Evolutionary conservation across 1,284 basidiomycete genomes (phyloP).

Genomic region (Apiotrichum brassicae): DNA sequence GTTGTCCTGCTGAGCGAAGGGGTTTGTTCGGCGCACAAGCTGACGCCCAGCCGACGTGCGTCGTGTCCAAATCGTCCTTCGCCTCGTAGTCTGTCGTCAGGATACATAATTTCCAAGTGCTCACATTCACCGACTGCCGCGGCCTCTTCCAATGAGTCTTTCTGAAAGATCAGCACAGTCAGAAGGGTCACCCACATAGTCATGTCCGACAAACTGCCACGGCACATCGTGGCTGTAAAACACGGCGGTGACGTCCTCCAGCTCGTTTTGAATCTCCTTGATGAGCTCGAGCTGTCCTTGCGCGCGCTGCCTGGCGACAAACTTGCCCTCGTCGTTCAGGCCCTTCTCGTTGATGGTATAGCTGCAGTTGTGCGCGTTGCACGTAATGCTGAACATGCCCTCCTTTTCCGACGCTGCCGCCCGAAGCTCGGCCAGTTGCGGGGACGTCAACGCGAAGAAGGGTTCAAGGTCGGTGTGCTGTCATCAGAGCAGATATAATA

Average conservation of each 20-base stretch:
- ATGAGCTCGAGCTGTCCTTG: conserved; percentile 34
- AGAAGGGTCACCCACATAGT: conserved; percentile 38
- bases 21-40: conserved; percentile 41
- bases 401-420: conserved; percentile 19
- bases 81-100: conserved; percentile 26
- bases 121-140: conserved; percentile 39
- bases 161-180: conserved; percentile 20
- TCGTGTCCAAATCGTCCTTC: conserved; percentile 29
- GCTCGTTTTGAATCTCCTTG: conserved; percentile 23
- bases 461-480: conserved; percentile 43
- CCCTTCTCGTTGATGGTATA: conserved; percentile 26
- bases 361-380: conserved; percentile 22
- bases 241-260: conserved; percentile 33
- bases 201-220: conserved; percentile 44
- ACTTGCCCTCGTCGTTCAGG: conserved; percentile 27
- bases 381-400: conserved; percentile 41
- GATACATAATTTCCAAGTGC: conserved; percentile 4
- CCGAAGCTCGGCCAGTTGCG: conserved; percentile 19
- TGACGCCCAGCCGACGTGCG: conserved; percentile 42
- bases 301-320: conserved; percentile 27
- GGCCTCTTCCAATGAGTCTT: conserved; percentile 30
- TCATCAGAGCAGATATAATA: background rate
- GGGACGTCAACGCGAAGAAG: conserved; percentile 35
- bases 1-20: conserved; percentile 29
- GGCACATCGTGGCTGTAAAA: conserved; percentile 43